Evolutionary conservation across 192 early-diverging fungal genomes (phyloP), one percentile per base, ranked within the genome.

Genomic region (Chytriomyces sp.): DNA sequence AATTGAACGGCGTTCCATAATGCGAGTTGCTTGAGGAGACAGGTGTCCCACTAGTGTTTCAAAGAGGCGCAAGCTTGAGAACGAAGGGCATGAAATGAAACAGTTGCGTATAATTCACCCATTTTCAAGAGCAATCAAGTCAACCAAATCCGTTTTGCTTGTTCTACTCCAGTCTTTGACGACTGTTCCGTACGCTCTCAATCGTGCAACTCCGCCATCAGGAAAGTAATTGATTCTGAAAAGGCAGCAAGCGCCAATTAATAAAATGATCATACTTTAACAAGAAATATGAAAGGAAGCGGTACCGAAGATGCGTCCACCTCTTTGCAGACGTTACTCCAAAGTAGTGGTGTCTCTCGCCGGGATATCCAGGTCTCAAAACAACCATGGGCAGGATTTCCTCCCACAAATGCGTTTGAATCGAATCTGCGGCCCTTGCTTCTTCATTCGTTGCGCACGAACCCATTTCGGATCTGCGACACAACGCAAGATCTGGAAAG

Each of bases 161-260:
- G 57, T 13, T 11, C 3, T 47, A 10, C 60, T 49, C 83, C 83
- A 87, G 59, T 83, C 76, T 61, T 80, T 82, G 35, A 59, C 35
- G 18, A 87, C 86, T 1, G 71, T 57, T 18, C 96, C 96, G 82
- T 89, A 90, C 63, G 94, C 84, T 57, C 96, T 88, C 57, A 98
- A 85, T 61, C 96, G 92, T 86, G 95, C 95, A 68, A 97, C 81
- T 28, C 94, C 95, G 45, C 96, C 95, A 78, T 98, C 96, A 49
- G 92, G 89, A 78, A 85, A 92, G 81, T 91, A 88, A 79, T 91
- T 93, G 57, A 97, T 65, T 9, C 81, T 78, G 7, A 7, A 45
- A n/a, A 49, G n/a, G 6, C 9, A 68, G 13, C 13, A 75, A 18
- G 11, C 26, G 10, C 8, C 61, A 23, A 18, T 74, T 20, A 77